Conservation (phyloP, 116 monocot species). For the Posidonia oceanica region DNA sequence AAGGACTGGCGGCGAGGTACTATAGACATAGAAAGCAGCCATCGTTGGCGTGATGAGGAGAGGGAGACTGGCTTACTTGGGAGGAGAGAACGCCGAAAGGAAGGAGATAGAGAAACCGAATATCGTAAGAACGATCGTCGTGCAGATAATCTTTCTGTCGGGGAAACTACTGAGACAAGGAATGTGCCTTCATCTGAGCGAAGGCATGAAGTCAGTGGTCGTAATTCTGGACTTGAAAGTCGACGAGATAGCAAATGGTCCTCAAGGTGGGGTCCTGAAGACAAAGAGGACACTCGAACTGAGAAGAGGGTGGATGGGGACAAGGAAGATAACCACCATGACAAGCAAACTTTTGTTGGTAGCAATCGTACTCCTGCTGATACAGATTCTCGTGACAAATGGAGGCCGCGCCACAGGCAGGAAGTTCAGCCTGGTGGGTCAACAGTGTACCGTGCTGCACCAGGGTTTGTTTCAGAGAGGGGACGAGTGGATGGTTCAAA, state of each 20-base stretch:
- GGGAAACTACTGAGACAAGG: conserved; percentile 54
- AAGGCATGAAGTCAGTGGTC: conserved; percentile 46
- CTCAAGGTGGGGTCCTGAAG: conserved; percentile 96
- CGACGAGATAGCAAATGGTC: conserved; percentile 95
- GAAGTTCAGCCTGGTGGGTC: conserved; percentile 48
- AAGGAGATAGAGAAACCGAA: conserved; percentile 66
- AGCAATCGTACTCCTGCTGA: conserved; percentile 39
- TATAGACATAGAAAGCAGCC: conserved; percentile 48
- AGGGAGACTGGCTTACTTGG: conserved; percentile 84
- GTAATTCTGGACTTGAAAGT: conserved; percentile 40
- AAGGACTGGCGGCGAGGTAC: conserved; percentile 72
- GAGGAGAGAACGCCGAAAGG: conserved; percentile 81
- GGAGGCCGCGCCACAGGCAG: conserved; percentile 91
- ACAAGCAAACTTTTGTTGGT: conserved; percentile 40
- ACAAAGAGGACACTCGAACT: conserved; percentile 52
- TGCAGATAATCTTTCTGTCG: conserved; percentile 27
- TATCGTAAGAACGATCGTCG: conserved; percentile 70
- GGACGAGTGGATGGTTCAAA: conserved; percentile 43
- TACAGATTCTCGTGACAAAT: conserved; percentile 90
- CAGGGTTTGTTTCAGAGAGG: conserved; percentile 82
- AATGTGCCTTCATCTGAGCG: conserved; percentile 37
- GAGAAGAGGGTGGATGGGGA: conserved; percentile 52
- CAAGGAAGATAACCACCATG: conserved; percentile 55
- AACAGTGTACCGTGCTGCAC: conserved; percentile 62
- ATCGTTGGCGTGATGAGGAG: conserved; percentile 98